Base-by-base conservation (phyloP, 1,284 basidiomycete genomes). In the Sporisorium sorghi region DNA sequence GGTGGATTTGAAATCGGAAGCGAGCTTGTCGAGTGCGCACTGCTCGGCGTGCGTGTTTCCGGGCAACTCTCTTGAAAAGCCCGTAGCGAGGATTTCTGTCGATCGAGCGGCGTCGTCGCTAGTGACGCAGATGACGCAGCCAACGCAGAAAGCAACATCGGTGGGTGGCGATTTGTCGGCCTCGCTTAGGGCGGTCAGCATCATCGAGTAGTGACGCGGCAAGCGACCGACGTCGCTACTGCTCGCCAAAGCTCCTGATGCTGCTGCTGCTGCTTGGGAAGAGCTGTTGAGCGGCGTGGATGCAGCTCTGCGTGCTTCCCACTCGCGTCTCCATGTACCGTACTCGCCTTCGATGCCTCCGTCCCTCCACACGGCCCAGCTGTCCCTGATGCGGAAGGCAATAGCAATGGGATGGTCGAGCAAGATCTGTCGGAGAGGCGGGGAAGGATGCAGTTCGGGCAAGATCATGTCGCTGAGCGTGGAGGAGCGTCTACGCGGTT, bases 11-110 rank as follows among this genome's bases (percentile, higher is more conserved):
- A 62, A 74, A 19, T 70, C 37, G 56, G 35, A 85, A 85, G 52
- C 44, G 14, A 91, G 89, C 83, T 98, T 98, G 42, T 88, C 85
- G 48, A 99, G 86, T 0, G 96, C 95, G 83, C 96, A 97, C 23
- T 95, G 93, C 86, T 99, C 96, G 14, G 96, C 96, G 85, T 99
- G 97, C 2, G 96, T 98, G 85, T 98, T 99, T 53, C 95, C 96
- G 1, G 77, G 76, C 0, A 97, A 88, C 85, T 99, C 95, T 80
- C 97, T 89, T 35, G 94, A 97, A 86, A 91, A 96, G 26, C 95
- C 95, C 8, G 91, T 90, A 7, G 92, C 87, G 26, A 99, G 86
- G 39, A 92, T 60, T 0, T 57, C 30, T 0, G 40, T 14, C 35
- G 35, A 37, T 37, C 35, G 35, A 37, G 35, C 12, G 4, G 40